Percentiles rank a stretch among this genome's conserved stretches.
Conservation (phyloP, 805 yeast species). For the Candida xyloterini region DNA sequence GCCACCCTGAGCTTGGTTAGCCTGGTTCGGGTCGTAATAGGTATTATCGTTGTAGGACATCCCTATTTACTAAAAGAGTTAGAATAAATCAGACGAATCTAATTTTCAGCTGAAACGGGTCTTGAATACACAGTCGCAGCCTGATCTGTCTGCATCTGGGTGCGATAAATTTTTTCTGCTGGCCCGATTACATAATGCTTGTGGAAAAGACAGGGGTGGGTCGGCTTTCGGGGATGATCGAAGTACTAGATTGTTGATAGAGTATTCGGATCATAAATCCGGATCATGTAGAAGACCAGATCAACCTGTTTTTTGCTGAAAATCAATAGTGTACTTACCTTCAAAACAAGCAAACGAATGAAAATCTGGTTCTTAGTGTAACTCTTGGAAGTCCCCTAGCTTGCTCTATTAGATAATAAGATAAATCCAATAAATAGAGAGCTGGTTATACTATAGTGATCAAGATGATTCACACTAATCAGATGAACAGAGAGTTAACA, state of each 20-base stretch:
- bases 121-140: not conserved
- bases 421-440: slow-evolving; percentile 4
- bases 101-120: slow-evolving; percentile 12
- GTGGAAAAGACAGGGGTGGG: slow-evolving; percentile 4
- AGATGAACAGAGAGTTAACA: slow-evolving; percentile 9
- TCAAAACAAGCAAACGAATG: slow-evolving; percentile 6
- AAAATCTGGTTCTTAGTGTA: slow-evolving; percentile 8
- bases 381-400: slow-evolving; percentile 7
- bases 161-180: slow-evolving; percentile 11
- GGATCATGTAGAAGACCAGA: not conserved
- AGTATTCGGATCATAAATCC: not conserved
- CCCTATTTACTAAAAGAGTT: slow-evolving; percentile 22
- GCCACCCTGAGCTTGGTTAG: slow-evolving; percentile 22
- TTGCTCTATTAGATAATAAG: slow-evolving; percentile 6
- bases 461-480: slow-evolving; percentile 3
- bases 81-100: slow-evolving; percentile 2
- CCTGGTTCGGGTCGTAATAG: slow-evolving; percentile 40
- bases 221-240: too few species aligned
- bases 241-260: too few species aligned
- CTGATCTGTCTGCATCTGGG: slow-evolving; percentile 11
- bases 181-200: slow-evolving; percentile 8
- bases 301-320: not conserved
- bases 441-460: slow-evolving; percentile 4
- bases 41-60: slow-evolving; percentile 61
- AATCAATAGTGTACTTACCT: slow-evolving; percentile 3